Evolutionary conservation across 805 yeast species (phyloP).

Genomic region (Starmerella khaoyaiensis): DNA sequence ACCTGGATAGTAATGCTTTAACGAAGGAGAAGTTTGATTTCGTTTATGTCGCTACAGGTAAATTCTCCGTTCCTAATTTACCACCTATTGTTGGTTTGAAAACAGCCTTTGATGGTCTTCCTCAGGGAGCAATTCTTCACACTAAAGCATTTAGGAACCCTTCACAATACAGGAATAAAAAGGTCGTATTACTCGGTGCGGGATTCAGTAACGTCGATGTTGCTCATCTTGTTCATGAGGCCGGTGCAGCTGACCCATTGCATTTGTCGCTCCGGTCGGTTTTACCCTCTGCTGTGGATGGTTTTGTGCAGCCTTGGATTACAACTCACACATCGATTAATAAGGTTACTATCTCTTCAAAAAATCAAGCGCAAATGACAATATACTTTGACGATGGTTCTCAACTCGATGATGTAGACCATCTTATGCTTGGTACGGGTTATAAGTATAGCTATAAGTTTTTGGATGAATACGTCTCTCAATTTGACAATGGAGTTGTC

Average conservation of each 20-base stretch:
- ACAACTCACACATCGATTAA: constrained; percentile 10
- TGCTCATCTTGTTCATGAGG: constrained; percentile 22
- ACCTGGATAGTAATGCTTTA: constrained; percentile 2
- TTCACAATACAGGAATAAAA: constrained; percentile 21
- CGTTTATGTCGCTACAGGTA: constrained; percentile 22
- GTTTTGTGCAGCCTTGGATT: constrained; percentile 18
- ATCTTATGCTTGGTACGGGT: constrained; percentile 17
- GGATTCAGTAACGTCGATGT: constrained; percentile 17
- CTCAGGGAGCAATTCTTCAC: constrained; percentile 26
- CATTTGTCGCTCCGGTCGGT: constrained; percentile 19
- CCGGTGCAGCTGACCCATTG: constrained; percentile 19
- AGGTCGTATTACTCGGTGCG: constrained; percentile 27
- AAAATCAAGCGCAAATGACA: constrained; percentile 1
- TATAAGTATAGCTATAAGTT: constrained; percentile 15
- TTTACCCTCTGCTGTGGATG: constrained; percentile 14
- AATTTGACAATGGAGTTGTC: constrained; percentile 8
- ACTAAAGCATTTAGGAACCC: constrained; percentile 27
- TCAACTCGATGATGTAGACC: constrained; percentile 8
- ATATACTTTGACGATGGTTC: constrained; percentile 10
- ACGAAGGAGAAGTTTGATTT: constrained; percentile 18
- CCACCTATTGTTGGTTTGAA: constrained; percentile 25
- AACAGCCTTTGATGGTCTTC: constrained; percentile 10
- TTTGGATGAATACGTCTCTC: constrained; percentile 10
- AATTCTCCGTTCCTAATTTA: constrained; percentile 24
- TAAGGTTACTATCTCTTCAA: neutral